Evolutionary conservation across 768 basidiomycete genomes (phyloP), one percentile per base, ranked within the genome.

Genomic region (Strobilomyces dryophilus): DNA sequence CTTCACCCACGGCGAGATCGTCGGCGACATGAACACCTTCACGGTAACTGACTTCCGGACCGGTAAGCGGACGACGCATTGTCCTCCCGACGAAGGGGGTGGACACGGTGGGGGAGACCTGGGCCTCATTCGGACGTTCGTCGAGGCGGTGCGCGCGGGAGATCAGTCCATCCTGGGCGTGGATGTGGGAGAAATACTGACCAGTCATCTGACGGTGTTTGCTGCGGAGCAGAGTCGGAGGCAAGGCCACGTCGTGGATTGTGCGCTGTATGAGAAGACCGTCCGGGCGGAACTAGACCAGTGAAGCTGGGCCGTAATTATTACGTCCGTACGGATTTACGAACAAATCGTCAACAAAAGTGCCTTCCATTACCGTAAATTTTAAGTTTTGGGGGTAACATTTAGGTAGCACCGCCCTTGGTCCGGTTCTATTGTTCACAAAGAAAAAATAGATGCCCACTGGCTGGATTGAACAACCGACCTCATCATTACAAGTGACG

Each of bases 31-130:
- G 89, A 69, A 52, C 15, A 77, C 71, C 11, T 92, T 88, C 63
- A 89, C 83, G 14, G 82, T 89, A 18, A 85, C 81, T 20, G 83
- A 93, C 70, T 95, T 93, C 71, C 77, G 82, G 51, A 82, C 79
- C 40, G 69, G 75, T 21, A 56, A 54, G 39, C 74, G 69, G 45
- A 81, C 71, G 42, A 67, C 55, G 3, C 73, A 79, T 64, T 61
- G 59, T 14, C 90, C 89, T 1, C 65, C 59, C 34, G 68, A 71
- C 37, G 81, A 85, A 45, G 84, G 84, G 1, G 85, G 87, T 14
- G 83, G 84, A 1, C 92, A 94, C 61, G 92, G 91, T 17, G 92
- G 92, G 24, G 92, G 92, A 3, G 92, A 95, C 63, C 45, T 77
- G 8, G 89, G 90, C 1, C 76, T 95, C 27, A 85, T 87, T n/a